phyloP scores from a whole-genome alignment of 2,329 filamentous ascomycete species.

The Trichoderma guizhouense region DNA sequence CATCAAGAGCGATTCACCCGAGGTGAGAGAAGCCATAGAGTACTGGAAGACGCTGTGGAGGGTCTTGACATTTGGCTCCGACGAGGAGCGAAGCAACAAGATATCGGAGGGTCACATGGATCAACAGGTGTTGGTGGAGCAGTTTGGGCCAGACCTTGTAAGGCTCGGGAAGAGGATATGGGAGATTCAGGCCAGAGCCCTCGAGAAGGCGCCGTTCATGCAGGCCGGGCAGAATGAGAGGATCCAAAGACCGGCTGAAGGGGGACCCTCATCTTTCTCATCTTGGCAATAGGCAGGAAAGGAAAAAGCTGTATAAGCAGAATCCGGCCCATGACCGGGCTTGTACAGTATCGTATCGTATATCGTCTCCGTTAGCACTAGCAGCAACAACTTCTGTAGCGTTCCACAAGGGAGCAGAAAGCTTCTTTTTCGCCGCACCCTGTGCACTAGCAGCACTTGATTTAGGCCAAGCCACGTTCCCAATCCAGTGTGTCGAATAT shows the following conservation, averaged over 20 bases:
- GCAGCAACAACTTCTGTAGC: background rate
- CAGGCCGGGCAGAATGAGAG: conserved; percentile 6
- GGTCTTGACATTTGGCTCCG: conserved; percentile 36
- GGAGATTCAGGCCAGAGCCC: conserved; percentile 33
- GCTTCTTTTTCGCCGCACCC: background rate
- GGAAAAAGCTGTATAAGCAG: background rate
- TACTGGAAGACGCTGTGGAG: conserved; percentile 42
- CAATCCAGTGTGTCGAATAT: background rate
- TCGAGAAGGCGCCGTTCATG: conserved; percentile 30
- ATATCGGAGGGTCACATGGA: conserved; percentile 6
- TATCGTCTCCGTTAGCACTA: background rate
- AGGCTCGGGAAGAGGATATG: conserved; percentile 33
- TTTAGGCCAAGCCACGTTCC: conserved; percentile 12
- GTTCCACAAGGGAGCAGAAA: background rate
- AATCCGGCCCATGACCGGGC: background rate
- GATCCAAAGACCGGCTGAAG: background rate
- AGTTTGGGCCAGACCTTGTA: conserved; percentile 36
- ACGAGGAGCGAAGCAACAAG: conserved; percentile 24
- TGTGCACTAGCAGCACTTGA: conserved; percentile 1
- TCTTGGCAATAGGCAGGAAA: background rate
- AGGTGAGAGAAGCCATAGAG: conserved; percentile 35
- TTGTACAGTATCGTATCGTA: background rate
- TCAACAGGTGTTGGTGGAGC: conserved; percentile 27
- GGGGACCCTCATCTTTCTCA: background rate
- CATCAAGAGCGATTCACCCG: conserved; percentile 32